Conservation (phyloP, 2,329 filamentous ascomycete genomes). For the Sporothrix mexicana region DNA sequence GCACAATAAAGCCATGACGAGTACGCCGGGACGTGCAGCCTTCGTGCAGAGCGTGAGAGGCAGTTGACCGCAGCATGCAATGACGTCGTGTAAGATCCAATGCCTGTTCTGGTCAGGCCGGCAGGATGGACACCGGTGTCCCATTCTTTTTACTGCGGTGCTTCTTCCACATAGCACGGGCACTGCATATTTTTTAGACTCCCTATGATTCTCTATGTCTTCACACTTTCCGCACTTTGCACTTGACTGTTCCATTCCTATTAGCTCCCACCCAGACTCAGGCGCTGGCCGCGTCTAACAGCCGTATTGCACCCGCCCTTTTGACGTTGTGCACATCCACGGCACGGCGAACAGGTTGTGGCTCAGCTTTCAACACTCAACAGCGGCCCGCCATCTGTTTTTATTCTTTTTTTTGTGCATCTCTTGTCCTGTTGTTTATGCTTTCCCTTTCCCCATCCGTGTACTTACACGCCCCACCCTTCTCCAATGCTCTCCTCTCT, state of each 20-base stretch:
- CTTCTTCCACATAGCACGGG: slow-evolving; percentile 8
- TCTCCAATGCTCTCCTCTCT: neutral
- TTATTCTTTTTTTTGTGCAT: neutral
- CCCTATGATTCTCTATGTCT: neutral
- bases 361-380: slow-evolving; percentile 11
- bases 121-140: slow-evolving; percentile 12
- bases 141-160: slow-evolving; percentile 11
- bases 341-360: slow-evolving; percentile 27
- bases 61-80: slow-evolving; percentile 6
- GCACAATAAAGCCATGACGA: slow-evolving; percentile 16
- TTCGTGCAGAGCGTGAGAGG: slow-evolving; percentile 15
- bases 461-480: slow-evolving; percentile 16
- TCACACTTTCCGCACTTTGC: neutral
- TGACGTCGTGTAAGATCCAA: slow-evolving; percentile 16
- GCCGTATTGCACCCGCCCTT: slow-evolving; percentile 27
- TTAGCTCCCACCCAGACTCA: neutral
- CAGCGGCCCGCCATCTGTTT: neutral
- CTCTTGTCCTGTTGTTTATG: slow-evolving; percentile 4
- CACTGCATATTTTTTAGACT: slow-evolving; percentile 7
- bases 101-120: slow-evolving; percentile 3
- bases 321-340: slow-evolving; percentile 29
- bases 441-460: slow-evolving; percentile 20
- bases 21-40: slow-evolving; percentile 26
- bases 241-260: neutral
- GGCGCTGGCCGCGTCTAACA: slow-evolving; percentile 27